phyloP scores from a whole-genome alignment of 2,329 filamentous ascomycete genomes.

The Iodosphaeria phyllophila region DNA sequence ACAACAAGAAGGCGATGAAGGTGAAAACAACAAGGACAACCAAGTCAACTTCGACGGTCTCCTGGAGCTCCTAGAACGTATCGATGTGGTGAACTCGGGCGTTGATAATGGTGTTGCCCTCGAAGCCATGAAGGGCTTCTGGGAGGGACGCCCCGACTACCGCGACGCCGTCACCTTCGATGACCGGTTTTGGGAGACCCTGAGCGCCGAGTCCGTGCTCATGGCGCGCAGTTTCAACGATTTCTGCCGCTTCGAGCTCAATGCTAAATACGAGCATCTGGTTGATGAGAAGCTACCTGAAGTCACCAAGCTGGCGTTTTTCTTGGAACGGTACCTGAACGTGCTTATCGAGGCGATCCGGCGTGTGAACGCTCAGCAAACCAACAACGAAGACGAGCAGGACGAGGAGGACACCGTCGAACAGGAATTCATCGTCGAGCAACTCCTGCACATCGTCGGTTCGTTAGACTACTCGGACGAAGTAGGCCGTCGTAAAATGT shows the following conservation, averaged over 20 bases:
- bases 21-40: too few relatives aligned
- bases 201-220: conserved; percentile 75
- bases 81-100: conserved; percentile 81
- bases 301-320: conserved; percentile 77
- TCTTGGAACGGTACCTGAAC: conserved; percentile 63
- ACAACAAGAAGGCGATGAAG: conserved; percentile 35
- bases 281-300: conserved; percentile 90
- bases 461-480: conserved; percentile 97
- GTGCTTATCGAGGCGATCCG: conserved; percentile 46
- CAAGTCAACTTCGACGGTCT: conserved; percentile 61
- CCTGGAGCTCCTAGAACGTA: conserved; percentile 78
- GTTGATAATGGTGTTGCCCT: conserved; percentile 78
- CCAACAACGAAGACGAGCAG: conserved; percentile 36
- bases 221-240: conserved; percentile 87
- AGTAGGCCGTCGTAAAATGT: conserved; percentile 90
- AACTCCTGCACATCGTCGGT: conserved; percentile 78
- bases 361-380: conserved; percentile 32
- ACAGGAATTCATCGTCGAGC: conserved; percentile 89
- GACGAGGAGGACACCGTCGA: conserved; percentile 75
- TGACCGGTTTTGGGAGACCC: conserved; percentile 61
- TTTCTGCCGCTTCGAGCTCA: conserved; percentile 60
- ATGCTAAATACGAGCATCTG: conserved; percentile 55
- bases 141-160: conserved; percentile 79
- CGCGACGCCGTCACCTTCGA: conserved; percentile 53
- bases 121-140: conserved; percentile 91